Evolutionary conservation across 2,329 filamentous ascomycete species (phyloP).

Genomic region (Penicillium sp.): DNA sequence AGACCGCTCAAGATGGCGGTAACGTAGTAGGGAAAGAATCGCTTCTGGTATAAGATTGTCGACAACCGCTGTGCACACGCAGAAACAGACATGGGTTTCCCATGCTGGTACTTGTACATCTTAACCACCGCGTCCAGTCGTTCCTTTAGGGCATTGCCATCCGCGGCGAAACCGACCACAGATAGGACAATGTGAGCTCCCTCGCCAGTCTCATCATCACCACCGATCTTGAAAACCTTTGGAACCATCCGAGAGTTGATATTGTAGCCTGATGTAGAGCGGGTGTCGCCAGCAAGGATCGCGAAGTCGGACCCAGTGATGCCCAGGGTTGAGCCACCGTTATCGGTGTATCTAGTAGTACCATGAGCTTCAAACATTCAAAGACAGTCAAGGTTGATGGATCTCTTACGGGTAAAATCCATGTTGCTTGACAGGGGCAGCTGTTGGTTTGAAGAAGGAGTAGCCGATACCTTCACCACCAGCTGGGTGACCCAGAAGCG

Average conservation of each 20-base stretch:
- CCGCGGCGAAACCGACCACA: constrained; percentile 92
- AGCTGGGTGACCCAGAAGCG: constrained; percentile 51
- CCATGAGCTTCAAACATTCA: constrained; percentile 6
- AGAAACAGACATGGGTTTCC: constrained; percentile 91
- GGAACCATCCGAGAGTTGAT: constrained; percentile 96
- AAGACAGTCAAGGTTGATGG: too few relatives aligned
- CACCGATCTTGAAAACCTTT: constrained; percentile 97
- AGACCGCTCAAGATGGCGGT: constrained; percentile 90
- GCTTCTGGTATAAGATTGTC: constrained; percentile 94
- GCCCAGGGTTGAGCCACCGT: constrained; percentile 92
- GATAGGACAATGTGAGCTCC: constrained; percentile 86
- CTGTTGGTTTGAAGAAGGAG: constrained; percentile 57
- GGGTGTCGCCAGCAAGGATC: constrained; percentile 95
- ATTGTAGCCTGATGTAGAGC: constrained; percentile 93
- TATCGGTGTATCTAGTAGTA: constrained; percentile 75
- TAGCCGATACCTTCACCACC: constrained; percentile 57
- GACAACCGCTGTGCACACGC: constrained; percentile 93
- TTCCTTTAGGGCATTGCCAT: constrained; percentile 91
- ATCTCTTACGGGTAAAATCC: constrained; percentile 82
- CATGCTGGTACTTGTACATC: constrained; percentile 98
- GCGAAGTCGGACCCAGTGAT: constrained; percentile 93
- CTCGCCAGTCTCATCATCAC: constrained; percentile 79
- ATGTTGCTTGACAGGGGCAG: constrained; percentile 60
- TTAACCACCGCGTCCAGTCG: constrained; percentile 92
- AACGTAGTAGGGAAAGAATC: constrained; percentile 99